Base-by-base conservation (phyloP, 805 yeast genomes). In the Barnettozyma siamensis region DNA sequence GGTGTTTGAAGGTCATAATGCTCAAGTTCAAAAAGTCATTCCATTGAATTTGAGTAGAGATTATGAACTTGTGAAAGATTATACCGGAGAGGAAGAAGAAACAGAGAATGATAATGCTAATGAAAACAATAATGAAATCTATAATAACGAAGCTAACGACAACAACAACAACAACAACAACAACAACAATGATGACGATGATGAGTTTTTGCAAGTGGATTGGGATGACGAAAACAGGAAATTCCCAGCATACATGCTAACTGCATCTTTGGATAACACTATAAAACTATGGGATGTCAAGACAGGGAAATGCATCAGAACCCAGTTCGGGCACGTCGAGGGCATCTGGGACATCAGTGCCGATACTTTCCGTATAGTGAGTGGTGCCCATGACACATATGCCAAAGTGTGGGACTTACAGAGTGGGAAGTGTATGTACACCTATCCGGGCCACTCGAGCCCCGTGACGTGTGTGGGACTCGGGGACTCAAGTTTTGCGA, bases 331-430 rank as follows among this genome's bases (percentile, higher is more conserved):
- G 3, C 99, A 93, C 59, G 88, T 91, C 41, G 98, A 93, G 63
- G 99, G 99, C 18, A 96, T 93, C 16, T 91, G 98, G 97, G 88
- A 91, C 33, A 83, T 93, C 42, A 88, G 93, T 15, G 95, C 97
- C 1, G 98, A 93, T 66, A 88, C 89, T 31, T 93, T 93, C 70
- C 75, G 99, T 50, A 85, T 93, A 34, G 85, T 91, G 10, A 81
- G 93, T 54, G 98, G 98, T 2, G 89, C 96, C 1, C 97, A 93
- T 58, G 99, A 93, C 66, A 75, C 88, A 47, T 69, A 79, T 28
- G 86, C 86, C 46, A 91, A 84, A 60, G 85, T 93, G 7, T 93
- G 99, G 99, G 99, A 93, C 59, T 69, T 93, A 46, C 97, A 93
- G 62, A 80, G 82, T 50, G 98, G 99, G 17, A 82, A 83, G 57